Evolutionary conservation across 495 filamentous ascomycete genomes (phyloP), one percentile per base, ranked within the genome.

Genomic region (Tuber aestivum): DNA sequence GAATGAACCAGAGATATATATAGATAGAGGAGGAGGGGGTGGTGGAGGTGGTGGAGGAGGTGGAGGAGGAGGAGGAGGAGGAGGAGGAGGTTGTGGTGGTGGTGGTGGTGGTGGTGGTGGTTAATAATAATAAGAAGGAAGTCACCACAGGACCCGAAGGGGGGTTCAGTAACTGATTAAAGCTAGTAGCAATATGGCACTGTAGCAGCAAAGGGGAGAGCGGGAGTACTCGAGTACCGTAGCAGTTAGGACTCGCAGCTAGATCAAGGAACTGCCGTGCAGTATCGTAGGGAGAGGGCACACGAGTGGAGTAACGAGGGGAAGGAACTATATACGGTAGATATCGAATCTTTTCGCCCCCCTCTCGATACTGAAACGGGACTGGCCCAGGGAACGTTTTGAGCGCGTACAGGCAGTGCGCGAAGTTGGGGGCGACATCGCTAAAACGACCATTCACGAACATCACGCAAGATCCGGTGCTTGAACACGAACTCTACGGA

Each of bases 361-460:
- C 72, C 74, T 45, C 73, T 72, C 76, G 70, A 72, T 72, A 69
- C 69, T 72, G 50, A 74, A 78, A 70, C 73, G 56, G 73, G 73
- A 70, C 69, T 70, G 41, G 42, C 50, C 50, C 69, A 65, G 77
- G 32, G 69, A 74, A 42, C 41, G 45, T 75, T 78, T 70, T 65
- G 41, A 72, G 72, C 76, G 74, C 70, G 72, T 75, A 75, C 72
- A 70, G 74, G 56, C 56, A 65, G 56, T 35, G 56, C 56, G 56
- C 56, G 70, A 75, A 42, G 50, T 69, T 79, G 77, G 76, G 74
- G 73, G 78, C 74, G 78, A 38, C 42, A 69, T 79, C 78, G 78
- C 77, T 79, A 79, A 78, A 70, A 72, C 70, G 48, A 74, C 37
- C 70, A 32, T 42, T 44, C 70, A 72, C 70, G 40, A 72, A 32